Base-by-base conservation (phyloP, 116 monocot genomes). In the Trichopus zeylanicus region DNA sequence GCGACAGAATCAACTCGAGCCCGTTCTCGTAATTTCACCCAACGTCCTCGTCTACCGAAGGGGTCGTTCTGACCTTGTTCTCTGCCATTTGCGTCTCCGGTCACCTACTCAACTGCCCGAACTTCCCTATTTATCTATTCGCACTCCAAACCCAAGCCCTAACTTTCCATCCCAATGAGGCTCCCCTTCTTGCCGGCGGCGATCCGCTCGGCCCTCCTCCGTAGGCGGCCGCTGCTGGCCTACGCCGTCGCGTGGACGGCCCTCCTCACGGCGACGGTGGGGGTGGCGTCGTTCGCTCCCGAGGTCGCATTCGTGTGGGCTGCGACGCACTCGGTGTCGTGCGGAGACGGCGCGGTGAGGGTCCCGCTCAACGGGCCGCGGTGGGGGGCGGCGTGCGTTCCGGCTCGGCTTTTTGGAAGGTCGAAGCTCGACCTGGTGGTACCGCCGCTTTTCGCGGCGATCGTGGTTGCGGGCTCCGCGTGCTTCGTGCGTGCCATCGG, bases 381-480 rank as follows among this genome's bases (percentile, higher is more conserved):
- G 6, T 57, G 73, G 30, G 85, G 80, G 70, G 72, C 53, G 54
- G 63, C 70, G 0, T 80, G 80, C 54, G 15, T 85, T 37, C 85
- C 80, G 0, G 59, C 63, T 1, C 27, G 56, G 47, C 51, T 80
- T 20, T 73, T 85, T 53, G 67, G 63, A 15, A 53, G 61, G 37
- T 70, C 73, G 11, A 57, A 55, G 51, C 21, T 61, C 3, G 86
- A 86, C 55, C 42, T 81, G n/a, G 5, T 89, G 38, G 73, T 94
- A 1, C 93, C 89, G 0, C 89, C 81, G 2, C 8, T 92, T 18
- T 87, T 87, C 51, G 87, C 92, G 3, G 81, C 78, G 10, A 11
- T 68, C 4, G 84, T 84, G 23, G 84, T 91, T 7, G 59, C 64
- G 9, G 64, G 57, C 27, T 59, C 93, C 0, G 72, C 83, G 25